Base-by-base conservation (phyloP, 768 basidiomycete genomes). In the Calvatia gigantea region DNA sequence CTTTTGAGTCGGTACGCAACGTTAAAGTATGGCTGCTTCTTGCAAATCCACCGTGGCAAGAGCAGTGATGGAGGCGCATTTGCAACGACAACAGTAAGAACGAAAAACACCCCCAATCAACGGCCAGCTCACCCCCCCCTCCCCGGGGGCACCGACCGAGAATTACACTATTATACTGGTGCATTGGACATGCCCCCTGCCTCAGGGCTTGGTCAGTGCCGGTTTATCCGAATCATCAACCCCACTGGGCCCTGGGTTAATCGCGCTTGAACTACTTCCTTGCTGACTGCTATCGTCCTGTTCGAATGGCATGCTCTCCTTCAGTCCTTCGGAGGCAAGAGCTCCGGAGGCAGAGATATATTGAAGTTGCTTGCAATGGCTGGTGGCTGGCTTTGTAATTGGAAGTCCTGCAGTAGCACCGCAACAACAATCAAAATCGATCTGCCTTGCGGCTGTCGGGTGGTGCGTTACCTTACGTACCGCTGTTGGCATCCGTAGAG, bases 311-410 rank as follows among this genome's bases (percentile, higher is more conserved):
- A 46, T 37, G 11, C 19, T 37, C 11, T 31, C 17, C 28, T 6
- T 27, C 17, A 55, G n/a, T n/a, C n/a, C n/a, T n/a, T n/a, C n/a
- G n/a, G 25, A 1, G 54, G 45, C 11, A 37, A 55, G 8, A 55
- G 54, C 19, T 55, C 54, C 2, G 19, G 28, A 4, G 54, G 35
- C 19, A 55, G 17, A 15, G 44, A 27, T 15, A 55, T 29, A 9
- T 39, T 38, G 19, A 55, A 55, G 11, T 23, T 54, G 25, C 31
- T 38, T 2, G 6, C 31, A 4, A 37, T 9, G 29, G 21, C 11
- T 11, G 44, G 35, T 7, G 45, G 37, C 15, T 23, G 23, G 32
- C 17, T 31, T 17, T 28, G 15, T 2, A 19, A 35, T 6, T 21
- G 41, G 41, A 23, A 21, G 25, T 4, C 7, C 12, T 12, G n/a